Evolutionary conservation across 768 basidiomycete species (phyloP), one percentile per base, ranked within the genome.

Genomic region (Tulasnella sp.): DNA sequence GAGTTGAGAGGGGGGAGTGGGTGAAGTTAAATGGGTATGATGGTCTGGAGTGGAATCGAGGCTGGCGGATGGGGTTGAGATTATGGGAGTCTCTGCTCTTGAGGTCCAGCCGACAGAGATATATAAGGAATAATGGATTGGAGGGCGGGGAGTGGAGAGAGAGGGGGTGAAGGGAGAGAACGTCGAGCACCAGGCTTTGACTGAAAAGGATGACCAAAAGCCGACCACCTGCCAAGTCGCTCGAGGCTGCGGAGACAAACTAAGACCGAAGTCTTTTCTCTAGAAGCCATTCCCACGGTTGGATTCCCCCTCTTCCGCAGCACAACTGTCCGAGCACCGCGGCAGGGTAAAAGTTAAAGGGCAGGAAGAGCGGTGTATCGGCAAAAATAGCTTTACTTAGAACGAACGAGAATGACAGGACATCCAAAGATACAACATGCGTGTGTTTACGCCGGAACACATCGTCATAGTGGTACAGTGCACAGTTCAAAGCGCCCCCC

Each of bases 181-280:
- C 58, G 58, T 64, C 58, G 58, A 64, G 58, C 58, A 64, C 58
- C 58, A 64, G 58, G 58, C 58, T 64, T 64, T 64, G 58, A 64
- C 58, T 29, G 58, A 64, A 64, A 1, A 64, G 22, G 58, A 64
- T 64, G 58, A 64, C 8, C 58, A 64, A 64, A 64, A 64, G 58
- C 58, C 58, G 58, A 64, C 58, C 3, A 64, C 58, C n/a, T 34
- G 58, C 58, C 58, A 64, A 64, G 58, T 64, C 58, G 58, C 58
- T 64, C 58, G 31, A 64, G 58, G 58, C 58, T 64, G 58, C 58
- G 58, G 58, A 64, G 31, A 34, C 31, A 9, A 64, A 31, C 58
- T 64, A 58, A 64, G 5, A 12, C 58, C 11, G 58, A 31, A 31
- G 58, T 9, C 29, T 5, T 25, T 25, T 17, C 58, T 25, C 58